Base-by-base conservation (phyloP, 805 yeast genomes). In the Myxozyma monticola region DNA sequence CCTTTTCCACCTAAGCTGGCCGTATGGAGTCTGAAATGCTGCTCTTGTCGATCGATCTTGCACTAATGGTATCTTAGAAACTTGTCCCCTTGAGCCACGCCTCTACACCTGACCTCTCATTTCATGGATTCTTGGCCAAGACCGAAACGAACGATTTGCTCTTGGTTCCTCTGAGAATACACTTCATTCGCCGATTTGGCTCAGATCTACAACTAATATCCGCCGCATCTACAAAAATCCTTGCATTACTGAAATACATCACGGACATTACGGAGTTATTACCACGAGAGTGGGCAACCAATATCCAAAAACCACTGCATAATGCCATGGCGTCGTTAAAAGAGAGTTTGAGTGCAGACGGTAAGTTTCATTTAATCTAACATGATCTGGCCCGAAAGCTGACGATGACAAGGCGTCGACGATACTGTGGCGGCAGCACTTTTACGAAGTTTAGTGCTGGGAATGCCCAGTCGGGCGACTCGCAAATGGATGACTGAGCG, bases 181-280 rank as follows among this genome's bases (percentile, higher is more conserved):
- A 56, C 38, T 57, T 57, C 34, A 41, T 57, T 7, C 47, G 58
- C 9, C 45, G 61, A 18, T 57, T 57, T 31, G 58, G 61, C 22
- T 26, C 42, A 10, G 60, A 57, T 29, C 37, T 57, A 17, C 40
- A 40, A 5, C 44, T 41, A 6, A 39, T 57, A 18, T 33, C 61
- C 14, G 30, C 50, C 15, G 26, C 61, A 2, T 58, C 57, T 9
- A 44, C 59, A 7, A 45, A 42, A 4, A 25, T 60, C 14, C 43
- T 42, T 25, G 43, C 49, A 7, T 22, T 60, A 20, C 9, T 50
- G 18, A 37, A 20, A 9, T 60, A 60, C 38, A 36, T 50, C 18
- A 25, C 28, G 12, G 63, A 54, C 22, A 48, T 34, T 1, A 22
- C 45, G 2, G 35, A 21, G 4, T 43, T 44, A 12, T 29, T 60